phyloP scores from a whole-genome alignment of 176 grass and related monocot species.

The Oropetium thomaeum region DNA sequence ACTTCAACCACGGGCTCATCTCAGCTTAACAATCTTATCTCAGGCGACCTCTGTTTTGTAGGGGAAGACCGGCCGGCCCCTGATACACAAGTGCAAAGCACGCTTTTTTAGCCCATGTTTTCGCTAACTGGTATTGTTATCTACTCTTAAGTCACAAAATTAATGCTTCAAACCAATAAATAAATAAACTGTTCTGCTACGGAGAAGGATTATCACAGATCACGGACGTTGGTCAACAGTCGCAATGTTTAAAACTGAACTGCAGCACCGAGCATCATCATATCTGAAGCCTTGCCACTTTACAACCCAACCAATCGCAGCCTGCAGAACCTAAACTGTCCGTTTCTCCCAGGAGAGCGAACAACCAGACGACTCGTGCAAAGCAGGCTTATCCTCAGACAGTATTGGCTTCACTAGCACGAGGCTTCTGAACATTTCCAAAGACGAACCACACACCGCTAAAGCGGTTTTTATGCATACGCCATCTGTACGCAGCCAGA shows the following conservation, averaged over 20 bases:
- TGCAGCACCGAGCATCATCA: not conserved
- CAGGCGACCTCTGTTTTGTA: no score
- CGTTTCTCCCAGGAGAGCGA: not conserved
- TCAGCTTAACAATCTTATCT: no score
- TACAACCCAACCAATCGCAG: not conserved
- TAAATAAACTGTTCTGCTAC: not conserved
- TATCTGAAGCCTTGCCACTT: not conserved
- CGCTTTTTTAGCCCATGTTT: no score
- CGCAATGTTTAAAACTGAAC: not conserved
- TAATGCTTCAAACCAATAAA: not conserved
- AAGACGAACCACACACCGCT: not conserved
- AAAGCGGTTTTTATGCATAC: slow-evolving; percentile 15
- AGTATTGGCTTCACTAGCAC: not conserved
- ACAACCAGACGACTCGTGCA: not conserved
- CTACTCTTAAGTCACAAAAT: no score
- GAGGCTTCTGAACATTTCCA: not conserved
- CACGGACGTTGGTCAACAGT: not conserved
- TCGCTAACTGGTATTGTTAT: no score
- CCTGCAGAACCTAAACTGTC: not conserved
- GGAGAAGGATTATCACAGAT: not conserved
- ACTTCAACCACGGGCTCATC: no score
- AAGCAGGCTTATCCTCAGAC: not conserved
- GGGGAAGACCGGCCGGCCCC: no score
- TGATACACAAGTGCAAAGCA: no score
- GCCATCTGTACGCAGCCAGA: slow-evolving; percentile 13